Evolutionary conservation across 345 rosid species (phyloP).

Genomic region (Salix dunnii): DNA sequence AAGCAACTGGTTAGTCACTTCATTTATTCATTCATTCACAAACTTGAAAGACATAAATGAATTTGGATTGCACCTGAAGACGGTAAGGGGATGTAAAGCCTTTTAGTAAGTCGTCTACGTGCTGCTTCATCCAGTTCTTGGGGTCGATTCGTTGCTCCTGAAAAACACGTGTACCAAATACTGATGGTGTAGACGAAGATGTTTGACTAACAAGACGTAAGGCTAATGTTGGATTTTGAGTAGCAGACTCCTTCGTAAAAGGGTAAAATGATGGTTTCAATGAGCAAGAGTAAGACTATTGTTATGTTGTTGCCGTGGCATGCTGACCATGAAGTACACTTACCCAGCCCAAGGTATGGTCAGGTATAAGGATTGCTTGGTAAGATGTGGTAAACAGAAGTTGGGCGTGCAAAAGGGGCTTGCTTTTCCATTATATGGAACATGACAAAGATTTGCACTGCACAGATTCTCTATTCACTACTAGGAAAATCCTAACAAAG

Average conservation of each 20-base stretch:
- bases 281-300: not conserved
- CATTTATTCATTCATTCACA: not conserved
- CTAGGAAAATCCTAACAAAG: not conserved
- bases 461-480: not conserved
- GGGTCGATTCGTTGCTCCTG: constrained; percentile 97
- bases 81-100: constrained; percentile 93
- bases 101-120: constrained; percentile 85
- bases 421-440: not conserved
- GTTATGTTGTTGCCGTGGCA: too few species aligned
- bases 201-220: constrained; percentile 1
- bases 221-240: not conserved
- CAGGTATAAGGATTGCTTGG: not conserved
- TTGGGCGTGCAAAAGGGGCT: not conserved
- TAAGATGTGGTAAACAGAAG: not conserved
- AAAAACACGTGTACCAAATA: constrained; percentile 11
- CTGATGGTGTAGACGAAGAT: not conserved
- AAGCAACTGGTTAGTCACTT: constrained; percentile 20
- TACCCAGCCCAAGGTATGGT: not conserved
- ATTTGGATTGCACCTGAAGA: constrained; percentile 55
- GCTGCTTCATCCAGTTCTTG: constrained; percentile 99
- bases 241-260: not conserved
- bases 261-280: not conserved
- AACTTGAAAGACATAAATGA: constrained; percentile 12
- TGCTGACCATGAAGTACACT: not conserved
- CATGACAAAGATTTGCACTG: not conserved